phyloP scores from a whole-genome alignment of 345 rosid genomes.

The Lenwebbia sp. region DNA sequence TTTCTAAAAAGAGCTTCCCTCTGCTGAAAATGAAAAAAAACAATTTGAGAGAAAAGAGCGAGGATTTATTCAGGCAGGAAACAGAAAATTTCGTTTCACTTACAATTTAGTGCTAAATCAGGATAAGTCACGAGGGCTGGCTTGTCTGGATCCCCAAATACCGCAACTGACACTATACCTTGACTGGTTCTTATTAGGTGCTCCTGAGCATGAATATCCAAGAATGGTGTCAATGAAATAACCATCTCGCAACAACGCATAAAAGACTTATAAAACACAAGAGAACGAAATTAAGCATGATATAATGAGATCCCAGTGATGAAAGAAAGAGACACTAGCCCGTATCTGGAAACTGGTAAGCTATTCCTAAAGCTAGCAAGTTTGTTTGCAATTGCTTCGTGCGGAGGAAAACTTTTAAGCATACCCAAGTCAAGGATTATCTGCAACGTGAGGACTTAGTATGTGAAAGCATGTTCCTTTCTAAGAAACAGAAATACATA shows the following conservation, averaged over 20 bases:
- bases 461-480: neutral
- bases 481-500: neutral
- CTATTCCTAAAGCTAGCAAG: neutral
- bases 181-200: constrained; percentile 48
- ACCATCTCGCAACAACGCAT: neutral
- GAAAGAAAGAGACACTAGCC: neutral
- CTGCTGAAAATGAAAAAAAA: neutral
- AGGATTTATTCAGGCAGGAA: neutral
- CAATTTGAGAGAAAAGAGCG: neutral
- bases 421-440: neutral
- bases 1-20: neutral
- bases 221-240: neutral
- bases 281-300: neutral
- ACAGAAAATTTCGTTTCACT: constrained; percentile 6
- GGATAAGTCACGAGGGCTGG: constrained; percentile 94
- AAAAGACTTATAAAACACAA: neutral
- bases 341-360: neutral
- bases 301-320: neutral
- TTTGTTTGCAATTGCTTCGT: neutral
- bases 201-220: constrained; percentile 38
- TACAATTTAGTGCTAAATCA: constrained; percentile 82
- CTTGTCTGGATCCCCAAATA: constrained; percentile 89
- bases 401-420: neutral
- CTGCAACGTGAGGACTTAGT: neutral
- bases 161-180: constrained; percentile 71